Evolutionary conservation across 2,329 filamentous ascomycete species (phyloP).

Genomic region (Bretziella fagacearum): DNA sequence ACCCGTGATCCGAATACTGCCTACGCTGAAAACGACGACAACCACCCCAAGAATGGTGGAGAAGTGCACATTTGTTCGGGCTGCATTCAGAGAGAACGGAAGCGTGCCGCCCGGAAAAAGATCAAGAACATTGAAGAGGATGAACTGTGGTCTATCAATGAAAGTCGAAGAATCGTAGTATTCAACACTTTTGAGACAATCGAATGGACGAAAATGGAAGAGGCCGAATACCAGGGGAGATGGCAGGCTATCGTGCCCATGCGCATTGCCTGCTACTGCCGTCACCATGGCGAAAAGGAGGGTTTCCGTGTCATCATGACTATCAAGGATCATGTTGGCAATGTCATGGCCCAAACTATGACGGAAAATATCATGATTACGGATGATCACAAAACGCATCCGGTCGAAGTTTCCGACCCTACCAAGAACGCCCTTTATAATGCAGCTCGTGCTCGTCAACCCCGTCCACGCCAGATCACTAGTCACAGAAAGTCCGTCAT

Average conservation of each 20-base stretch:
- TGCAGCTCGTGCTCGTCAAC: conserved; percentile 22
- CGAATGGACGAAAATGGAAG: conserved; percentile 51
- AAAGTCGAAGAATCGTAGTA: conserved; percentile 67
- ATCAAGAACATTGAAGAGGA: conserved; percentile 86
- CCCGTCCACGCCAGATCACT: conserved; percentile 18
- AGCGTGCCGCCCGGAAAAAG: conserved; percentile 83
- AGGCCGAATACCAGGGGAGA: conserved; percentile 34
- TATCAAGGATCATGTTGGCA: conserved; percentile 62
- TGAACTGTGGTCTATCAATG: conserved; percentile 66
- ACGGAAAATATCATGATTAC: conserved; percentile 90
- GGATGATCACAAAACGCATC: conserved; percentile 86
- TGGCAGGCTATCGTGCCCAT: conserved; percentile 75
- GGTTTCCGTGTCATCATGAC: conserved; percentile 89
- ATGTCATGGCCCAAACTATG: conserved; percentile 67
- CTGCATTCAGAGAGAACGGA: conserved; percentile 84
- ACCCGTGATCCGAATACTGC: conserved; percentile 18
- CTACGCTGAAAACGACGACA: conserved; percentile 39
- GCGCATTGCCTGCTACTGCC: conserved; percentile 94
- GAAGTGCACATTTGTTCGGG: conserved; percentile 80
- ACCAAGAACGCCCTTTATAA: conserved; percentile 9
- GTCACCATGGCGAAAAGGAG: conserved; percentile 83
- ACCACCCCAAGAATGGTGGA: conserved; percentile 69
- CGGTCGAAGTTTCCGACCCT: conserved; percentile 7
- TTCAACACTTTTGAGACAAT: conserved; percentile 83
- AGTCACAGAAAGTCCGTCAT: conserved; percentile 13